Percentiles rank a stretch among this genome's conserved stretches.
Conservation (phyloP, 352 stramenopile genomes). For the Phytopythium delawarense region DNA sequence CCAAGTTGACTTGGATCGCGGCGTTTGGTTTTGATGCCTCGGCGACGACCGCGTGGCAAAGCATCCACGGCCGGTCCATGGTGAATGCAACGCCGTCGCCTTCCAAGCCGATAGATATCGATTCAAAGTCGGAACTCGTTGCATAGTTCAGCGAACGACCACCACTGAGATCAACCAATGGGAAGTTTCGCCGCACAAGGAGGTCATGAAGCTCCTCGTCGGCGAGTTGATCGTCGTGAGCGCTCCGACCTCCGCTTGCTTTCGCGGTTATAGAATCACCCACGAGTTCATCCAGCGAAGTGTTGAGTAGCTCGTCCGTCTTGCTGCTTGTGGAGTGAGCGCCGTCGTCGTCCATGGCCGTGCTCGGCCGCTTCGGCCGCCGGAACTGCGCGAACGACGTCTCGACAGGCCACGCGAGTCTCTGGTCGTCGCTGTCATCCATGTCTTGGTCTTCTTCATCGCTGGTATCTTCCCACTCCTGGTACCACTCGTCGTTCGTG, state of each 20-base stretch:
- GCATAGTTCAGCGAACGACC: background rate
- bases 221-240: conserved; percentile 8
- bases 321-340: background rate
- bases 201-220: conserved; percentile 10
- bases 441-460: conserved; percentile 31
- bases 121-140: too few species aligned
- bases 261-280: background rate
- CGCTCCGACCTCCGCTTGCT: background rate
- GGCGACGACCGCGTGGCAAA: conserved; percentile 25
- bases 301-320: background rate
- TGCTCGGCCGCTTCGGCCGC: conserved; percentile 15
- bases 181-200: conserved; percentile 2
- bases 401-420: background rate
- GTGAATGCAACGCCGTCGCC: conserved; percentile 14
- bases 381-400: conserved; percentile 5
- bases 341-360: conserved; percentile 12
- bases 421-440: background rate
- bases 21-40: background rate
- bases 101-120: background rate
- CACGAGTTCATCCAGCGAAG: conserved; percentile 11
- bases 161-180: background rate
- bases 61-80: conserved; percentile 29
- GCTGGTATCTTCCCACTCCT: conserved; percentile 47
- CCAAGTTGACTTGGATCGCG: conserved; percentile 16
- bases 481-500: conserved; percentile 64